These are phyloP conservation scores for Phytophthora pistaciae DNA, from an alignment of 352 stramenopile genomes.

Conservation along the genomic window DNA sequence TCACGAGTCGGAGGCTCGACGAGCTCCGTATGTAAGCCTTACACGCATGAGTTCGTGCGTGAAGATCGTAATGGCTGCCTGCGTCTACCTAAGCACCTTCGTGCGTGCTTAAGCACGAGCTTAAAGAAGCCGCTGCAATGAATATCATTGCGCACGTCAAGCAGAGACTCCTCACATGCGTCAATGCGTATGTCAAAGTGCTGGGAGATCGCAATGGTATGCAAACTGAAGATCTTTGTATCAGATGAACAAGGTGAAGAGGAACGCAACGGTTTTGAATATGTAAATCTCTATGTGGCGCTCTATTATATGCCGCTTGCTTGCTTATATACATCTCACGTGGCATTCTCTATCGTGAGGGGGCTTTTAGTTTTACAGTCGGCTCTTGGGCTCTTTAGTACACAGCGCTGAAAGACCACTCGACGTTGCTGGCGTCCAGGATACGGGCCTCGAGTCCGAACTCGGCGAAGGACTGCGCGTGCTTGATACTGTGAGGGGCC, in stretches of 20 bases:
- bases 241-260: too few relatives aligned
- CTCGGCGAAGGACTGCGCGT: conserved; percentile 75
- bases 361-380: conserved; percentile 35
- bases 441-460: conserved; percentile 72
- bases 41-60: neutral
- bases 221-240: too few relatives aligned
- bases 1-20: neutral
- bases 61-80: neutral
- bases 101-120: neutral
- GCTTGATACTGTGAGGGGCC: conserved; percentile 21
- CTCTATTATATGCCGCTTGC: conserved; percentile 22
- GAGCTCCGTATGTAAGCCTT: neutral
- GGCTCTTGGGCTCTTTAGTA: conserved; percentile 53
- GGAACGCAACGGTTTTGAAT: neutral
- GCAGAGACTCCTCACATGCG: neutral
- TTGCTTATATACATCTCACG: conserved; percentile 39
- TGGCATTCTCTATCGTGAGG: conserved; percentile 42
- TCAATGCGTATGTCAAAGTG: neutral
- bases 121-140: neutral
- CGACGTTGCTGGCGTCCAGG: conserved; percentile 57
- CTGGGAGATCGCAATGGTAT: too few relatives aligned
- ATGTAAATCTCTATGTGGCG: conserved; percentile 19
- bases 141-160: neutral
- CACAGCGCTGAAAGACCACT: conserved; percentile 83
- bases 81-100: neutral